These are phyloP conservation scores for Rhizopus delemar DNA, from an alignment of 371 early-diverging fungal species.

Conservation along the genomic window DNA sequence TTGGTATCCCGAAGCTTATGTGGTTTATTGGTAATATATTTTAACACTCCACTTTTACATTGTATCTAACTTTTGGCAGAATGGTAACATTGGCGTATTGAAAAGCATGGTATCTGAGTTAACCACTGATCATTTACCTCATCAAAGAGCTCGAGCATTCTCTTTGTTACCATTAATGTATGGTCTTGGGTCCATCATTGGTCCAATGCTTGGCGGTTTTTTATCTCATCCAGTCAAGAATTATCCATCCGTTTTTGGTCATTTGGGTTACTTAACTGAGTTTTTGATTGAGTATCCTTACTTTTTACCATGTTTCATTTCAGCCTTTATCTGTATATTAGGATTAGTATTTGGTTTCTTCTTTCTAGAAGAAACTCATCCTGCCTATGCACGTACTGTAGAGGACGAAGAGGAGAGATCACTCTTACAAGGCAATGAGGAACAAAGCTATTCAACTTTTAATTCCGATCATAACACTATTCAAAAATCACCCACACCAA, in stretches of 20 bases:
- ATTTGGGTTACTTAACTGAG: constrained; percentile 36
- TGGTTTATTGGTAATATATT: constrained; percentile 63
- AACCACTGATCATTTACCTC: constrained; percentile 52
- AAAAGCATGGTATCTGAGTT: constrained; percentile 89
- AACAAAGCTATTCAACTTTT: constrained; percentile 28
- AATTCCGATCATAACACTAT: constrained; percentile 4
- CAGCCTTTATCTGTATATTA: constrained; percentile 58
- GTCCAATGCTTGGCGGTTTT: constrained; percentile 77
- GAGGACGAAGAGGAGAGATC: constrained; percentile 25
- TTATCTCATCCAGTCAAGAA: constrained; percentile 73
- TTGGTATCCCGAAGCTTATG: constrained; percentile 64
- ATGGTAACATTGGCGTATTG: constrained; percentile 81
- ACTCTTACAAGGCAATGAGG: constrained; percentile 3
- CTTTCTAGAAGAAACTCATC: constrained; percentile 75
- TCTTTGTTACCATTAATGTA: constrained; percentile 57
- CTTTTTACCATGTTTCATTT: constrained; percentile 81
- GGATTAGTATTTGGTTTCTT: constrained; percentile 70
- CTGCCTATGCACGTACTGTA: constrained; percentile 18
- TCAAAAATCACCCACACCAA: constrained; percentile 32
- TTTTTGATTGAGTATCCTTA: constrained; percentile 77
- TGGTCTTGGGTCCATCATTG: constrained; percentile 62
- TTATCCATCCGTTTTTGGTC: constrained; percentile 71
- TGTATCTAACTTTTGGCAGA: constrained; percentile 18
- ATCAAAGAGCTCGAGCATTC: constrained; percentile 54
- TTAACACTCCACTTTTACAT: constrained; percentile 15